These are phyloP conservation scores for Barbatosphaeria neglecta DNA, from an alignment of 495 filamentous ascomycete species.

Conservation along the genomic window DNA sequence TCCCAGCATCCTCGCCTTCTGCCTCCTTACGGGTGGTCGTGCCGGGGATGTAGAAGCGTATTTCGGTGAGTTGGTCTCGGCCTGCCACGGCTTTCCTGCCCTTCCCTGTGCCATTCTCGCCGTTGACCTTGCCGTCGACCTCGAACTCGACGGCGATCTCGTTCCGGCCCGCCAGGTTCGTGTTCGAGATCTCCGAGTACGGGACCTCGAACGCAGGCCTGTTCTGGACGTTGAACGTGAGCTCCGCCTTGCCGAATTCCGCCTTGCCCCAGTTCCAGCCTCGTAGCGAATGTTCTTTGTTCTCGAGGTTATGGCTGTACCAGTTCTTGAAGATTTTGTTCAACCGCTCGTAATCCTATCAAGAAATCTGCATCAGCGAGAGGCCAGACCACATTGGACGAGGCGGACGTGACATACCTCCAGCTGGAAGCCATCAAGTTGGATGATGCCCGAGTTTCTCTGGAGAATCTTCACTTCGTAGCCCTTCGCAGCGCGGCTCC, in stretches of 20 bases:
- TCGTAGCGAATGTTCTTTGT: conserved; percentile 83
- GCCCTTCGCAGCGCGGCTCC: conserved; percentile 87
- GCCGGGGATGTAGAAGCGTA: conserved; percentile 97
- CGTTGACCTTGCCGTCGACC: conserved; percentile 55
- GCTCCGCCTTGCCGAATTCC: conserved; percentile 90
- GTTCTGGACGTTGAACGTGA: conserved; percentile 93
- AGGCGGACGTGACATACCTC: conserved; percentile 44
- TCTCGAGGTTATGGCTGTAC: conserved; percentile 88
- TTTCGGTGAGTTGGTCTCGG: conserved; percentile 88
- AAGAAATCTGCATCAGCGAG: neutral
- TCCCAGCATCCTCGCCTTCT: conserved; percentile 57
- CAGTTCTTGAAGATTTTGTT: conserved; percentile 88
- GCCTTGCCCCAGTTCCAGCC: conserved; percentile 99
- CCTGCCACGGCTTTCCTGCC: conserved; percentile 83
- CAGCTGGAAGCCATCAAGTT: conserved; percentile 88
- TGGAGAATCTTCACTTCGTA: conserved; percentile 86
- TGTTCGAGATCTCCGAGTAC: conserved; percentile 95
- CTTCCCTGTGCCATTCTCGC: conserved; percentile 62
- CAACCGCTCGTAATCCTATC: conserved; percentile 81
- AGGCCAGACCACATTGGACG: neutral
- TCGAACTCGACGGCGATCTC: conserved; percentile 95
- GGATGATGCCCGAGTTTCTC: conserved; percentile 72
- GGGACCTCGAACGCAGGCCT: conserved; percentile 95
- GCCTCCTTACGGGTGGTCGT: conserved; percentile 77
- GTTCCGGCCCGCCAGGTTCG: conserved; percentile 93